Evolutionary conservation across 352 stramenopile species (phyloP), one percentile per base, ranked within the genome.

Genomic region (Phytophthora meadii): DNA sequence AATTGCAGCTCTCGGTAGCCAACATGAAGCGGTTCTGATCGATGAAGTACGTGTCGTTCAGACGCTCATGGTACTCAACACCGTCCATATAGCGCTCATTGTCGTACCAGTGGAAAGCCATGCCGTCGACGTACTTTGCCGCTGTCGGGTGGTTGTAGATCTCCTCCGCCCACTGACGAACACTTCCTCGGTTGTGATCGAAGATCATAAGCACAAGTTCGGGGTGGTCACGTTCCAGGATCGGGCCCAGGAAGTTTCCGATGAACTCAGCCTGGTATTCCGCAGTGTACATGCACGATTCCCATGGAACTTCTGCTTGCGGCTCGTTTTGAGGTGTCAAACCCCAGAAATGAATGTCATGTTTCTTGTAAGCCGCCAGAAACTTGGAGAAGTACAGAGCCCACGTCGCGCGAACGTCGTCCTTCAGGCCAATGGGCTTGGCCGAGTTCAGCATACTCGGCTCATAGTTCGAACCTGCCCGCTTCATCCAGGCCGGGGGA

Each of bases 31-130:
- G 73, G 24, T 65, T 77, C 50, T 75, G 59, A 51, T 91, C 76
- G n/a, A 92, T 68, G 53, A 84, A 85, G 54, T 95, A 79, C 28
- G 87, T 95, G 56, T 94, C 85, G 42, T 93, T 95, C 41, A 95
- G 54, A 11, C 69, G 82, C 39, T 92, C 82, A 58, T 89, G 81
- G 70, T 87, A 90, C 58, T 83, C 74, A 17, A 92, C 85, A 14
- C 85, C 87, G 49, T 95, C 87, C 77, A 93, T 84, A 53, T 84
- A 83, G 50, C 79, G 83, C 34, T 77, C 51, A 19, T 67, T 44
- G 4, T 77, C 69, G 58, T 97, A 97, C 90, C 93, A 98, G 73
- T 98, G 94, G 70, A 97, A 95, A n/a, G 88, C 92, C 56, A 97
- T 93, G 36, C 93, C 94, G 22, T 97, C 87, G 5, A 98, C 77